These are phyloP conservation scores for Fusarium tjaetaba DNA, from an alignment of 2,329 filamentous ascomycete species.

Conservation along the genomic window DNA sequence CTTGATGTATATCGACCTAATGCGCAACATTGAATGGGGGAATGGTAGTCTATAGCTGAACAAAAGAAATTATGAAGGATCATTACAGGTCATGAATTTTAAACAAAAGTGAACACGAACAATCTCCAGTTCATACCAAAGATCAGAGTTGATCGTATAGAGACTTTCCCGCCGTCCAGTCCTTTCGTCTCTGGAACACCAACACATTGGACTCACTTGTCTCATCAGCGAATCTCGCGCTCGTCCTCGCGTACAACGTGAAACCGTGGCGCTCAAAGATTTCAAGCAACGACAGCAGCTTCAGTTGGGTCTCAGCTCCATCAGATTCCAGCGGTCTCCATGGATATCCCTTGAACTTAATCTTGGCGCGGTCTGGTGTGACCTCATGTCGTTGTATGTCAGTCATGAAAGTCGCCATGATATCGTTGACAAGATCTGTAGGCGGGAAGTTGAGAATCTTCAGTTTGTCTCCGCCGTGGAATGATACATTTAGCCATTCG, in stretches of 20 bases:
- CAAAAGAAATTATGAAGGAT: accelerated
- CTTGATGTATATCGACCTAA: no score
- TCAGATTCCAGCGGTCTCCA: not conserved
- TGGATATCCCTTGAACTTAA: conserved; percentile 11
- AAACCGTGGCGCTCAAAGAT: conserved; percentile 12
- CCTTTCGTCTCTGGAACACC: conserved; percentile 12
- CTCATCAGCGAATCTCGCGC: not conserved
- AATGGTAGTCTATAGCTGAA: no score
- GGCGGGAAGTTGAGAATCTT: conserved; percentile 23
- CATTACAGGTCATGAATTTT: no score
- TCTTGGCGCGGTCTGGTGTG: not conserved
- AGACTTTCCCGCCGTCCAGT: not conserved
- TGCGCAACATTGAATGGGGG: accelerated
- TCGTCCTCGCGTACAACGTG: not conserved
- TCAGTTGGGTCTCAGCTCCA: conserved; percentile 1
- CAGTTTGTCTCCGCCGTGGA: conserved; percentile 21
- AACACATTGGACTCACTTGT: conserved; percentile 3
- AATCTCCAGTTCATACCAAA: not conserved
- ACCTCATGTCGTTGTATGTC: conserved; percentile 11
- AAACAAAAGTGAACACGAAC: no score
- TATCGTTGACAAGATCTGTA: not conserved
- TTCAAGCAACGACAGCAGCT: conserved; percentile 10
- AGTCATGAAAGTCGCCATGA: not conserved
- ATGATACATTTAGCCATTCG: conserved; percentile 23
- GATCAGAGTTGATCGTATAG: not conserved